phyloP scores from a whole-genome alignment of 495 filamentous ascomycete genomes.

The Terfezia boudieri region DNA sequence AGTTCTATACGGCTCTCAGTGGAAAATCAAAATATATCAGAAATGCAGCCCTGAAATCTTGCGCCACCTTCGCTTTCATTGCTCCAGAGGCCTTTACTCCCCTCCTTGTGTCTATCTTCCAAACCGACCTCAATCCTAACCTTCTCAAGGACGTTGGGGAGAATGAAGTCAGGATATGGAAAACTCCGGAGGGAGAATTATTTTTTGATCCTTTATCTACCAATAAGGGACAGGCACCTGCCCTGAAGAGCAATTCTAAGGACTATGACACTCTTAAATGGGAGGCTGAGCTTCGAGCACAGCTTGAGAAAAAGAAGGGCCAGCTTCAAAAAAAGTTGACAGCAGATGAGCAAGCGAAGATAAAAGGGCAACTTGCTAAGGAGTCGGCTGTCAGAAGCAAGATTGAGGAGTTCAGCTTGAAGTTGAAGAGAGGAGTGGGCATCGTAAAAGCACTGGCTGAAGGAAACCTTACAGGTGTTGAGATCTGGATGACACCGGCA shows the following conservation, averaged over 20 bases:
- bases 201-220: slow-evolving; percentile 79
- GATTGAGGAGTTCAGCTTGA: slow-evolving; percentile 42
- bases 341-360: slow-evolving; percentile 64
- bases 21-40: slow-evolving; percentile 25
- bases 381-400: slow-evolving; percentile 54
- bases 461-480: slow-evolving; percentile 64
- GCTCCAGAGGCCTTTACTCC: slow-evolving; percentile 64
- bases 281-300: slow-evolving; percentile 77
- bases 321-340: slow-evolving; percentile 65
- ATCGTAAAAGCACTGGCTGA: slow-evolving; percentile 60
- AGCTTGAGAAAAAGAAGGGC: slow-evolving; percentile 80
- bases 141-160: slow-evolving; percentile 51
- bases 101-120: slow-evolving; percentile 48
- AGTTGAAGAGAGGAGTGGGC: slow-evolving; percentile 57
- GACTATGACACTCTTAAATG: slow-evolving; percentile 93
- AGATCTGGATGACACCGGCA: slow-evolving; percentile 64
- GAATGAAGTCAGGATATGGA: slow-evolving; percentile 73
- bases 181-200: slow-evolving; percentile 61
- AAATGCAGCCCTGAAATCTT: slow-evolving; percentile 51
- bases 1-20: slow-evolving; percentile 16
- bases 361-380: slow-evolving; percentile 75
- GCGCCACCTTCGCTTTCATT: slow-evolving; percentile 81
- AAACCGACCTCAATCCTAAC: slow-evolving; percentile 40
- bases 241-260: slow-evolving; percentile 53
- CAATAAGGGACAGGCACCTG: slow-evolving; percentile 38